Evolutionary conservation across 495 filamentous ascomycete species (phyloP).

Genomic region (Neurospora sp.): DNA sequence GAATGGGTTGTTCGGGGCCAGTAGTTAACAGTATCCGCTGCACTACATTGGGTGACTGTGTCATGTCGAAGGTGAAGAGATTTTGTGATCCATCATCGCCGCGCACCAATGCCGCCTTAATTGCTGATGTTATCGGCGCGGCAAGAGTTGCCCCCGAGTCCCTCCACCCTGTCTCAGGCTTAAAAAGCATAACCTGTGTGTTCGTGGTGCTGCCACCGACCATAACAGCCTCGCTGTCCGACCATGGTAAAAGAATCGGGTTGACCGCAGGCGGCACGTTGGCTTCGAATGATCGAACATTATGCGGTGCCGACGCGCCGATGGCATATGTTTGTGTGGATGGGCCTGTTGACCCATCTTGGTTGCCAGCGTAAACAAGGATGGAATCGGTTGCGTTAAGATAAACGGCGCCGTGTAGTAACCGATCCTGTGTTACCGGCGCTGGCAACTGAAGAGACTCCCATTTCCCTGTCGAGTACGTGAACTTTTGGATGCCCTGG

Average conservation of each 20-base stretch:
- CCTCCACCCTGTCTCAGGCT: conserved; percentile 44
- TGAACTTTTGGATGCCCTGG: conserved; percentile 73
- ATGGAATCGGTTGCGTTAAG: conserved; percentile 60
- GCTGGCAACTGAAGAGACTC: conserved; percentile 47
- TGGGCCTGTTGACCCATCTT: conserved; percentile 38
- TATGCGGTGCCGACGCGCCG: conserved; percentile 48
- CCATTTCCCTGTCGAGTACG: conserved; percentile 70
- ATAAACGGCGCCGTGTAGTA: conserved; percentile 67
- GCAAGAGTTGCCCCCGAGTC: conserved; percentile 51
- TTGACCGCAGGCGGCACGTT: conserved; percentile 49
- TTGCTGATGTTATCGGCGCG: conserved; percentile 36
- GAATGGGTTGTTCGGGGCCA: conserved; percentile 35
- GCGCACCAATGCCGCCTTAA: conserved; percentile 53
- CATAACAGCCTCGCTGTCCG: conserved; percentile 57
- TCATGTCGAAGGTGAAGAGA: conserved; percentile 74
- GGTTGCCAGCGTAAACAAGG: conserved; percentile 70
- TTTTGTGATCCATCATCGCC: conserved; percentile 73
- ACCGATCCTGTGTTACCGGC: conserved; percentile 53
- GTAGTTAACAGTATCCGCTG: conserved; percentile 49
- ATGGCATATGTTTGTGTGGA: conserved; percentile 74
- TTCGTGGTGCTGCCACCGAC: conserved; percentile 64
- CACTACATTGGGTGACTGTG: conserved; percentile 65
- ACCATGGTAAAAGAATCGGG: conserved; percentile 73
- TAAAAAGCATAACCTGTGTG: conserved; percentile 57
- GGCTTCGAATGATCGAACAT: conserved; percentile 42